phyloP scores from a whole-genome alignment of 2,329 filamentous ascomycete species.

The Colletotrichum cordylinicola region DNA sequence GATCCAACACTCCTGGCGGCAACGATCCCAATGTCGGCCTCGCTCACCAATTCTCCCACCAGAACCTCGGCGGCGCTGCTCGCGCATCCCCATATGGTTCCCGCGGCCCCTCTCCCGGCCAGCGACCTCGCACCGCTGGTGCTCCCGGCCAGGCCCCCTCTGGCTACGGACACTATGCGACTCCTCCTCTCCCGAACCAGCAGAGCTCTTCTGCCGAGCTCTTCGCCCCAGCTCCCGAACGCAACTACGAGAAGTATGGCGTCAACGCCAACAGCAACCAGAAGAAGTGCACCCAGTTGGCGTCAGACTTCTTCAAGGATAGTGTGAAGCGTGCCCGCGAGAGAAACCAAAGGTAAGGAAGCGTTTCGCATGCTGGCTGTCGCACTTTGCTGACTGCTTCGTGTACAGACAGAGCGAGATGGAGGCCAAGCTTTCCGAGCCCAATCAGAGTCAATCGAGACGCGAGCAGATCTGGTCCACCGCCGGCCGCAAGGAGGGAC shows the following conservation, averaged over 20 bases:
- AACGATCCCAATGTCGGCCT: slow-evolving; percentile 90
- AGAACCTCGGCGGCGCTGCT: slow-evolving; percentile 81
- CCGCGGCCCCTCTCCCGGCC: slow-evolving; percentile 71
- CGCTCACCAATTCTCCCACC: slow-evolving; percentile 95
- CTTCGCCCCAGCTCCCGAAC: slow-evolving; percentile 80
- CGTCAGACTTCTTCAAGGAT: slow-evolving; percentile 96
- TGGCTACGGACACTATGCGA: slow-evolving; percentile 70
- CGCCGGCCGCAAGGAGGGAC: slow-evolving; percentile 86
- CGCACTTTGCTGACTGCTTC: neutral
- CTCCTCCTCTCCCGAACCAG: slow-evolving; percentile 68
- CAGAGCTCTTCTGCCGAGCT: slow-evolving; percentile 68
- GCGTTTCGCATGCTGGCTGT: neutral
- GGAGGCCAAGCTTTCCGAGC: slow-evolving; percentile 82
- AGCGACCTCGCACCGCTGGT: slow-evolving; percentile 86
- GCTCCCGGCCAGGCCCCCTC: slow-evolving; percentile 64
- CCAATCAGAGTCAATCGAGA: slow-evolving; percentile 74
- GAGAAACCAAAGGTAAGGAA: slow-evolving; percentile 84
- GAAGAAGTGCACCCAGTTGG: slow-evolving; percentile 72
- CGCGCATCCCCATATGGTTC: slow-evolving; percentile 73
- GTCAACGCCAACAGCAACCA: slow-evolving; percentile 71
- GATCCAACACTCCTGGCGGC: slow-evolving; percentile 63
- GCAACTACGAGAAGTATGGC: slow-evolving; percentile 83
- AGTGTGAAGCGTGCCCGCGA: slow-evolving; percentile 96
- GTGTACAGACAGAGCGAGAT: slow-evolving; percentile 82
- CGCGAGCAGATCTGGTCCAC: slow-evolving; percentile 87